phyloP scores from a whole-genome alignment of 768 basidiomycete genomes.

The Pleurotus tuoliensis region DNA sequence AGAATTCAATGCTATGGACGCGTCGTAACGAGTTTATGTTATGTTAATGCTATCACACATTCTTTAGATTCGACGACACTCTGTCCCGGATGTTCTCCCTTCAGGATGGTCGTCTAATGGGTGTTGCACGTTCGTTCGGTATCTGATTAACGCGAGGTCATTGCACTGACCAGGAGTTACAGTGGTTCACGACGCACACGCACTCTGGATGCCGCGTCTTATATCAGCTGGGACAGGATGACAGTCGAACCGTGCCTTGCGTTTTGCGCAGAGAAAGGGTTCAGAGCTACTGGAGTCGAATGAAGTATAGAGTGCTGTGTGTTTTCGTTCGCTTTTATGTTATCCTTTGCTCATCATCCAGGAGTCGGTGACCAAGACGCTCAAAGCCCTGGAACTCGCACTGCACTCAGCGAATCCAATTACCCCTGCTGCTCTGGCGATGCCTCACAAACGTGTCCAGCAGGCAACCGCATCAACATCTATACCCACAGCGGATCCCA shows the following conservation, averaged over 20 bases:
- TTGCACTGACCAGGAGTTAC: too few relatives aligned
- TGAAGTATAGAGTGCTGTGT: conserved; percentile 30
- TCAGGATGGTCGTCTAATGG: too few relatives aligned
- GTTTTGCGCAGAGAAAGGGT: conserved; percentile 36
- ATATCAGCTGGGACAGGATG: conserved; percentile 8
- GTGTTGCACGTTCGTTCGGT: too few relatives aligned
- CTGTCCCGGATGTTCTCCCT: too few relatives aligned
- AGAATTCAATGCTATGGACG: too few relatives aligned
- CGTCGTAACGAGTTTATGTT: too few relatives aligned
- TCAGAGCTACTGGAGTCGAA: conserved; percentile 36
- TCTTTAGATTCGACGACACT: too few relatives aligned
- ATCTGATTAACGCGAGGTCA: too few relatives aligned
- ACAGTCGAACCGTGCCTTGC: conserved; percentile 36
- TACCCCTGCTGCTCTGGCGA: neutral
- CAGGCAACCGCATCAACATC: neutral
- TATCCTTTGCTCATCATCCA: neutral
- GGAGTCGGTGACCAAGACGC: neutral
- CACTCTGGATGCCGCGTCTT: neutral
- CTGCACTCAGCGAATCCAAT: neutral
- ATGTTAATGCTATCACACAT: too few relatives aligned
- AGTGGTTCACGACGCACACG: neutral
- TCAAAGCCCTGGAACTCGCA: neutral
- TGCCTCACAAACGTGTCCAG: neutral
- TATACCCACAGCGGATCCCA: neutral
- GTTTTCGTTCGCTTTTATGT: conserved; percentile 2